Evolutionary conservation across 345 rosid genomes (phyloP).

Genomic region (Theobroma cacao): DNA sequence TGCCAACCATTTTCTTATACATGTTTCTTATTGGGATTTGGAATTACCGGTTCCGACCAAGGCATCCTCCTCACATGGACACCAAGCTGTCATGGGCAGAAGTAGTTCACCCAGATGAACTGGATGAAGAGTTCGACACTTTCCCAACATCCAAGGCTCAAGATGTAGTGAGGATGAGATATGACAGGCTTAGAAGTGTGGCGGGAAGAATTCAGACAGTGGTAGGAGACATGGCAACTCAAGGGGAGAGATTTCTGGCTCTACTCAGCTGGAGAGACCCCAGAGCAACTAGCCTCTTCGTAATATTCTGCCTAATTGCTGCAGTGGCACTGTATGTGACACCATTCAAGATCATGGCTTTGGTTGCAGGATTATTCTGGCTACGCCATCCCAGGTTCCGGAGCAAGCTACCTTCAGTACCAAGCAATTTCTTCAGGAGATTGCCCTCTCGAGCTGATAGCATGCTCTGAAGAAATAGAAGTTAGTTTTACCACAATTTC

Average conservation of each 20-base stretch:
- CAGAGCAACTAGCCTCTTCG: conserved; percentile 71
- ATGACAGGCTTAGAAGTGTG: conserved; percentile 74
- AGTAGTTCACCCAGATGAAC: conserved; percentile 70
- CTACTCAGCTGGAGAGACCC: conserved; percentile 84
- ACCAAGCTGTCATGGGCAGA: conserved; percentile 86
- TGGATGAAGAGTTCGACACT: conserved; percentile 80
- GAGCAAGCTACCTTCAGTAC: conserved; percentile 80
- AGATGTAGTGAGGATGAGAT: conserved; percentile 78
- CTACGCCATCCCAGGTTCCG: conserved; percentile 82
- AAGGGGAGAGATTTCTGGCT: conserved; percentile 76
- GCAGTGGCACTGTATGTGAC: conserved; percentile 67
- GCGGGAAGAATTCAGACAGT: conserved; percentile 84
- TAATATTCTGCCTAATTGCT: conserved; percentile 59
- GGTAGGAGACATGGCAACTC: conserved; percentile 83
- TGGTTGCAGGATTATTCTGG: conserved; percentile 60
- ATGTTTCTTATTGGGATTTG: conserved; percentile 81
- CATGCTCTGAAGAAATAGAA: conserved; percentile 44
- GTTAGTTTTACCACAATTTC: neutral
- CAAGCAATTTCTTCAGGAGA: conserved; percentile 86
- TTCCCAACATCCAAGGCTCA: conserved; percentile 69
- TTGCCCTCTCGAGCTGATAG: conserved; percentile 74
- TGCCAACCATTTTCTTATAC: conserved; percentile 74
- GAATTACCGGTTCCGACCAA: conserved; percentile 63
- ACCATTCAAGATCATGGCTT: conserved; percentile 62
- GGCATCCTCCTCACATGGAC: conserved; percentile 84